Base-by-base conservation (phyloP, 257 asterid genomes). In the Capsicum baccatum region DNA sequence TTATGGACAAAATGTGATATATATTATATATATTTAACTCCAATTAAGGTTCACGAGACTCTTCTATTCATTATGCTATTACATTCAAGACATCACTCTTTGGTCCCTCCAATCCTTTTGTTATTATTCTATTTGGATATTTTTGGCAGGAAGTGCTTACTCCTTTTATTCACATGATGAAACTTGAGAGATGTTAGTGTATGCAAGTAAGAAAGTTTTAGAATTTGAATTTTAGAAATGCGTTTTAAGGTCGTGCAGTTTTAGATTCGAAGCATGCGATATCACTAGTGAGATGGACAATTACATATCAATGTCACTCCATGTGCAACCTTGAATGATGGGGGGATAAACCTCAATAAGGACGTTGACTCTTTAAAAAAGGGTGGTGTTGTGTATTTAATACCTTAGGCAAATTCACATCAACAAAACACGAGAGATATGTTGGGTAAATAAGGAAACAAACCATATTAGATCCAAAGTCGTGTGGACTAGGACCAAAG, bases 21-120 rank as follows among this genome's bases (percentile, higher is more conserved):
- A 26, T 26, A 26, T 26, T 26, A 26, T 26, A 52, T 52, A 52
- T 52, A 21, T 10, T 62, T 26, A 26, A 21, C 60, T 50, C 63
- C 69, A 54, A 35, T 4, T n/a, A 37, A 66, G 79, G 80, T 73
- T 85, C 88, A 85, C 85, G 83, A 14, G 83, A 1, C 59, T 19
- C 59, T 76, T 52, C 15, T 74, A 74, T 50, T 74, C 47, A 74
- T 44, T 15, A 35, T 67, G 1, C 74, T 67, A 26, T 67, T 68
- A 26, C 33, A 26, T 26, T 26, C 33, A 26, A 26, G 33, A 11
- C 48, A 1, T 19, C 6, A 12, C 5, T 16, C 4, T 16, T 39
- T 70, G 26, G 56, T 44, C 62, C 80, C 39, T 74, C 42, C 9
- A 10, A 48, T 12, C 39, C 1, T 48, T 19, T 74, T 21, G n/a